Conservation (phyloP, 257 asterid species). For the Lycium ferocissimum region DNA sequence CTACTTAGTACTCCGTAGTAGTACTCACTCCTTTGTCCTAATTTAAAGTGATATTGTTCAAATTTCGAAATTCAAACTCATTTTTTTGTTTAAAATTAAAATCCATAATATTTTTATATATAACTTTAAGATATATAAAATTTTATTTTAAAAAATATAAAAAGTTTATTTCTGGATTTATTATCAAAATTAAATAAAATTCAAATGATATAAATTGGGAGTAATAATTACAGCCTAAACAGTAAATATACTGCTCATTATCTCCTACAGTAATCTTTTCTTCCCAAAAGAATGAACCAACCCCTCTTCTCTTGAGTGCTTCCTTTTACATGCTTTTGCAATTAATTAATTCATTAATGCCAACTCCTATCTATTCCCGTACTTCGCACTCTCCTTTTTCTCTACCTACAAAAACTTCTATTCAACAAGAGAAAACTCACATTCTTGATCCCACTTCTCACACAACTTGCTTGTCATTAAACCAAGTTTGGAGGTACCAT, state of each 20-base stretch:
- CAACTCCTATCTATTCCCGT: slow-evolving; percentile 39
- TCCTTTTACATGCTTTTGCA: slow-evolving; percentile 64
- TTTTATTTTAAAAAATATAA: no score
- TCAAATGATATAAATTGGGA: no score
- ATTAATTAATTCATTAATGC: slow-evolving; percentile 69
- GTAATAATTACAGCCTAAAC: neutral
- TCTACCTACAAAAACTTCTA: neutral
- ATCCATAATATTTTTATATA: no score
- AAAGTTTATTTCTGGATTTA: neutral
- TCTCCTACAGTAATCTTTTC: neutral
- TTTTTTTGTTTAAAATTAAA: no score
- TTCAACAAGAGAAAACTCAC: neutral
- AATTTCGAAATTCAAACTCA: no score
- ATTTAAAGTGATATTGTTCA: no score
- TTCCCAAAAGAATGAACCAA: neutral
- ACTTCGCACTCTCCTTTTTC: slow-evolving; percentile 20
- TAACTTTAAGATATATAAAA: no score
- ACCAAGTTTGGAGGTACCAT: slow-evolving; percentile 1
- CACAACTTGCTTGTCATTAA: neutral
- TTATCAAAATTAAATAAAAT: neutral
- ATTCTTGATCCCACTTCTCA: neutral
- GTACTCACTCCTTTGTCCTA: no score
- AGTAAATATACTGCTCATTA: neutral
- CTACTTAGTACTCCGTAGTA: no score
- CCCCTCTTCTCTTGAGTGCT: slow-evolving; percentile 29